phyloP scores from a whole-genome alignment of 2,329 filamentous ascomycete species.

The Colletotrichum noveboracense region DNA sequence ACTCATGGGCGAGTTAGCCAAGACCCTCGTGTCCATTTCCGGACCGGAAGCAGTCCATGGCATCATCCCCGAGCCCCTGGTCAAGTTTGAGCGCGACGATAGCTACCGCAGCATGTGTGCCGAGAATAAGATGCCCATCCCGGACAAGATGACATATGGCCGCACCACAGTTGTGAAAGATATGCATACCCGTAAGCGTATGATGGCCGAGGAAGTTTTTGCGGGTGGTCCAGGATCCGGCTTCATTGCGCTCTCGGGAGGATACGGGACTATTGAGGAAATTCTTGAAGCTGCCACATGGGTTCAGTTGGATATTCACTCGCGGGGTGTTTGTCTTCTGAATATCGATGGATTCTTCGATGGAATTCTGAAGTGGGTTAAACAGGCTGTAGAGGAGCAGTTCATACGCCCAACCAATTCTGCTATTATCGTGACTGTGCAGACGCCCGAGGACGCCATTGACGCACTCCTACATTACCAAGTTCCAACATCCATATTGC shows the following conservation, averaged over 20 bases:
- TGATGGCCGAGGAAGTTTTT: slow-evolving; percentile 91
- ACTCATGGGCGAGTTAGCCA: slow-evolving; percentile 93
- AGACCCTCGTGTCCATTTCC: slow-evolving; percentile 81
- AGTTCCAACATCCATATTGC: slow-evolving; percentile 75
- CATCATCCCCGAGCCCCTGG: slow-evolving; percentile 87
- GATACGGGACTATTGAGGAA: slow-evolving; percentile 96
- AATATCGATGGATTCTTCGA: slow-evolving; percentile 95
- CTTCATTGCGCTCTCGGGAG: slow-evolving; percentile 87
- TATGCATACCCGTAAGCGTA: slow-evolving; percentile 94
- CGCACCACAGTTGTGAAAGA: slow-evolving; percentile 87
- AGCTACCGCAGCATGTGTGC: slow-evolving; percentile 50
- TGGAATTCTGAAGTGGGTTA: slow-evolving; percentile 82
- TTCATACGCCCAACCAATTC: slow-evolving; percentile 77
- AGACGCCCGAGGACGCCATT: slow-evolving; percentile 74
- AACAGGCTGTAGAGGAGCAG: slow-evolving; percentile 71
- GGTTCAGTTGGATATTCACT: slow-evolving; percentile 96
- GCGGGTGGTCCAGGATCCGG: slow-evolving; percentile 81
- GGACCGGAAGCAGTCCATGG: slow-evolving; percentile 87
- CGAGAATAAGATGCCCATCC: slow-evolving; percentile 58
- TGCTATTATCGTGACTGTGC: slow-evolving; percentile 80
- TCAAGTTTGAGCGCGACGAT: slow-evolving; percentile 76
- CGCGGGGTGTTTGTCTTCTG: slow-evolving; percentile 76
- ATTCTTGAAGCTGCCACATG: slow-evolving; percentile 90
- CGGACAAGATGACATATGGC: slow-evolving; percentile 74
- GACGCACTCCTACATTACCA: slow-evolving; percentile 74